Evolutionary conservation across 345 rosid genomes (phyloP).

Genomic region (Eucalyptus albens): DNA sequence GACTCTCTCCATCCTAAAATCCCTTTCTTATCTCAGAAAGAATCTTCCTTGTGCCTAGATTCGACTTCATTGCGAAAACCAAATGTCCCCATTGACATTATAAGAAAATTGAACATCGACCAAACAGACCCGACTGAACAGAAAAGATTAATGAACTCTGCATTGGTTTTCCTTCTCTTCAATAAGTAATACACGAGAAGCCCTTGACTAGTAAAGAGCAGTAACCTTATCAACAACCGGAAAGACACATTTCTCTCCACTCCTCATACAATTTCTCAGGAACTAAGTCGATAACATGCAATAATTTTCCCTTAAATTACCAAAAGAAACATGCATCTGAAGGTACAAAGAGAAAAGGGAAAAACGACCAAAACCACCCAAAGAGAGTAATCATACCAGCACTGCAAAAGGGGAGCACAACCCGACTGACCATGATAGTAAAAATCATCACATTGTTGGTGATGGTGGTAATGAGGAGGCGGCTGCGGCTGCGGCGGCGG

Average conservation of each 20-base stretch:
- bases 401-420: slow-evolving; percentile 47
- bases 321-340: not conserved
- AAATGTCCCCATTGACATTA: not conserved
- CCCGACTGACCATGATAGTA: slow-evolving; percentile 18
- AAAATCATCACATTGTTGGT: slow-evolving; percentile 33
- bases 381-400: slow-evolving; percentile 30
- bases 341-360: not conserved
- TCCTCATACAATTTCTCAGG: not conserved
- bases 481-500: slow-evolving; percentile 14
- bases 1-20: not conserved
- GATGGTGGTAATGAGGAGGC: slow-evolving; percentile 28
- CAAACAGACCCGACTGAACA: not conserved
- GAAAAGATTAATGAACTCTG: not conserved
- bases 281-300: not conserved
- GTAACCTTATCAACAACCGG: not conserved
- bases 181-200: not conserved
- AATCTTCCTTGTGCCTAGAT: not conserved
- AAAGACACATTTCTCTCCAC: not conserved
- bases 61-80: not conserved
- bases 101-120: not conserved
- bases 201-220: not conserved
- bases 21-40: not conserved
- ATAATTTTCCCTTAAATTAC: not conserved
- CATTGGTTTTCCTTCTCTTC: not conserved
- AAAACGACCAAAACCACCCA: not conserved